Evolutionary conservation across 2,329 filamentous ascomycete species (phyloP).

Genomic region (Cryphonectria carpinicola): DNA sequence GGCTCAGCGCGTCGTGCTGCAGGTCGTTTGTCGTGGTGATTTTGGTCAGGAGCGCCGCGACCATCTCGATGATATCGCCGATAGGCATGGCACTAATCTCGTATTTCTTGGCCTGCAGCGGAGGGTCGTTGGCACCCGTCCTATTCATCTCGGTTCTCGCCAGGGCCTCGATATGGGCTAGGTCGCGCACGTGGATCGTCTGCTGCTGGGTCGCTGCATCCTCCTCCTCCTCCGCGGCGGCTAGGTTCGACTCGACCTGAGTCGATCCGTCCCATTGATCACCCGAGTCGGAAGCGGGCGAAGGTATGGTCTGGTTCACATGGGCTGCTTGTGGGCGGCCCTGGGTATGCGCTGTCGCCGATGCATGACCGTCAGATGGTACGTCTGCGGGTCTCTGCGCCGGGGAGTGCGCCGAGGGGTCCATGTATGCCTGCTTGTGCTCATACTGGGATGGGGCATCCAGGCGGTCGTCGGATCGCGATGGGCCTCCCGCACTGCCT

Average conservation of each 20-base stretch:
- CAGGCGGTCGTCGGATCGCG: conserved; percentile 20
- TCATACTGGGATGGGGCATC: conserved; percentile 37
- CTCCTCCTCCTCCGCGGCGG: conserved; percentile 37
- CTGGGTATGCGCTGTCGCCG: conserved; percentile 32
- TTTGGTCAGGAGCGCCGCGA: conserved; percentile 92
- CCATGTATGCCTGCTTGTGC: conserved; percentile 32
- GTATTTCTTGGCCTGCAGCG: conserved; percentile 68
- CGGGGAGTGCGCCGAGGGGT: conserved; percentile 29
- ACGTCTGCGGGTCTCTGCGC: conserved; percentile 33
- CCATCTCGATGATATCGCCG: conserved; percentile 97
- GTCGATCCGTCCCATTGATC: conserved; percentile 32
- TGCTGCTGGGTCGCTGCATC: conserved; percentile 48
- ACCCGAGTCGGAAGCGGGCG: conserved; percentile 41
- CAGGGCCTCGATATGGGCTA: conserved; percentile 89
- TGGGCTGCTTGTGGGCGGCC: conserved; percentile 33
- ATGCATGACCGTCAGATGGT: conserved; percentile 22
- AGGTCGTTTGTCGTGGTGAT: conserved; percentile 96
- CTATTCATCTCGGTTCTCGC: conserved; percentile 76
- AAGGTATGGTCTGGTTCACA: conserved; percentile 38
- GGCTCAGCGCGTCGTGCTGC: conserved; percentile 89
- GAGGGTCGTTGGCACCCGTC: conserved; percentile 54
- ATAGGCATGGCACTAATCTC: conserved; percentile 99
- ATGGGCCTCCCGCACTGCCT: conserved; percentile 36
- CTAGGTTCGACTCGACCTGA: conserved; percentile 31
- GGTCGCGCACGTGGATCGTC: conserved; percentile 80